Percentiles rank a stretch among this genome's conserved stretches.
phyloP scores from a whole-genome alignment of 169 alveolate genomes.

The Cyclospora cayetanensis region DNA sequence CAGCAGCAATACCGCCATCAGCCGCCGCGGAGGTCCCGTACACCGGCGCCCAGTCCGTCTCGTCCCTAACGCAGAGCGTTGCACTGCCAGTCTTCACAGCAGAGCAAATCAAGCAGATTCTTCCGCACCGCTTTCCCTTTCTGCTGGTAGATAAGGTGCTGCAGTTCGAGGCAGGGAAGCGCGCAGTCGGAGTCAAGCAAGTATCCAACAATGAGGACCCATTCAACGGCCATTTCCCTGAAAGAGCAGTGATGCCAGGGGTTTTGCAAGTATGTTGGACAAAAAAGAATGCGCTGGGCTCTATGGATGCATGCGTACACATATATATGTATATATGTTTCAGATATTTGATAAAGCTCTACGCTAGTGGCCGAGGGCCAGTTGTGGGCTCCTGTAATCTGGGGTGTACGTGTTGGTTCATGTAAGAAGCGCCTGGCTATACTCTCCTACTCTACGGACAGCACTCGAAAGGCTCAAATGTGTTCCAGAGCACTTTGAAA shows the following conservation, averaged over 20 bases:
- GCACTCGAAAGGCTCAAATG: too few species aligned
- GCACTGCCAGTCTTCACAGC: conserved; percentile 47
- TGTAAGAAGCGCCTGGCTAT: too few species aligned
- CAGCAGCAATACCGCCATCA: conserved; percentile 22
- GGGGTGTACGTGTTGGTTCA: too few species aligned
- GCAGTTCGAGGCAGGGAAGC: conserved; percentile 72
- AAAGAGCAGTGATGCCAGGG: conserved; percentile 79
- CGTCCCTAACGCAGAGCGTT: neutral
- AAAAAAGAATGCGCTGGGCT: too few species aligned
- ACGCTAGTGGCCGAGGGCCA: too few species aligned
- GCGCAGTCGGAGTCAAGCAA: conserved; percentile 78
- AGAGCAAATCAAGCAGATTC: conserved; percentile 72
- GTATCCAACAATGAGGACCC: conserved; percentile 76
- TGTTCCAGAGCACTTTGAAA: too few species aligned
- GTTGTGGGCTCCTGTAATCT: too few species aligned
- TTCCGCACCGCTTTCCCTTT: conserved; percentile 81
- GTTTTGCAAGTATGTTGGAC: conserved; percentile 66
- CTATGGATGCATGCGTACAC: too few species aligned
- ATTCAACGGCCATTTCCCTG: conserved; percentile 81
- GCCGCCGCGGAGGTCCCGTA: neutral
- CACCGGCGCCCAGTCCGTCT: neutral
- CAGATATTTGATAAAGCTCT: too few species aligned
- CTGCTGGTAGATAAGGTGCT: conserved; percentile 80
- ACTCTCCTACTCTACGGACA: too few species aligned
- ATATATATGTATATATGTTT: too few species aligned